Percentiles rank a stretch among this genome's conserved stretches.
Evolutionary conservation across 805 yeast species (phyloP).

Genomic region (Candida endomychidarum): DNA sequence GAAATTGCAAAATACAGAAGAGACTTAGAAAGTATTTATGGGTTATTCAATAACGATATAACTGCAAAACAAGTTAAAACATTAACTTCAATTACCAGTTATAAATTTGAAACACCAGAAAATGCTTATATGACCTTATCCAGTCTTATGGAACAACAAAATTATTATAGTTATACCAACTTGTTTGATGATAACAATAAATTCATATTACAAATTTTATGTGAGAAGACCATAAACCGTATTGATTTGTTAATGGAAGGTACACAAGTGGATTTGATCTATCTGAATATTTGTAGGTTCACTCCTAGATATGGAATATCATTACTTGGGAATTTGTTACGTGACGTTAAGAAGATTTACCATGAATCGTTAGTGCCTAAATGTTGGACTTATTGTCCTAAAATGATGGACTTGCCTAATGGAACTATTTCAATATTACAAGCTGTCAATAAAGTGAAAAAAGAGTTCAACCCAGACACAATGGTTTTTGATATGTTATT

Average conservation of each 20-base stretch:
- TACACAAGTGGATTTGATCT: neutral
- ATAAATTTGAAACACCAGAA: neutral
- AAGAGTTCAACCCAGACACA: neutral
- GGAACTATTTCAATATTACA: no score
- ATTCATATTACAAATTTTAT: slow-evolving; percentile 1
- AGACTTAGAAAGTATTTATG: slow-evolving; percentile 1
- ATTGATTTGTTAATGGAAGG: neutral
- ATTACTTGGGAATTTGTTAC: neutral
- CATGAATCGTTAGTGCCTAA: slow-evolving; percentile 6
- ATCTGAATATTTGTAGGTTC: neutral
- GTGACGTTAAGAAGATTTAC: slow-evolving; percentile 1
- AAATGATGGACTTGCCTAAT: neutral
- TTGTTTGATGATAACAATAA: neutral
- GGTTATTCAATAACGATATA: slow-evolving; percentile 2
- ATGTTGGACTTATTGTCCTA: slow-evolving; percentile 5
- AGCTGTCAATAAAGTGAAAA: no score
- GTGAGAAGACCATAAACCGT: slow-evolving; percentile 1
- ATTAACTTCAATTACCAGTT: neutral
- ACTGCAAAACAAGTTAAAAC: slow-evolving; percentile 1
- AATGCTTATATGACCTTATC: slow-evolving; percentile 2
- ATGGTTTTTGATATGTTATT: slow-evolving; percentile 7
- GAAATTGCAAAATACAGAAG: neutral
- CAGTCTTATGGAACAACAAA: neutral
- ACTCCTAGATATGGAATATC: slow-evolving; percentile 1
- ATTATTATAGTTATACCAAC: neutral